Percentiles rank a stretch among this genome's conserved stretches.
Conservation (phyloP, 2,329 filamentous ascomycete species). For the Pseudovirgaria hyperparasitica region DNA sequence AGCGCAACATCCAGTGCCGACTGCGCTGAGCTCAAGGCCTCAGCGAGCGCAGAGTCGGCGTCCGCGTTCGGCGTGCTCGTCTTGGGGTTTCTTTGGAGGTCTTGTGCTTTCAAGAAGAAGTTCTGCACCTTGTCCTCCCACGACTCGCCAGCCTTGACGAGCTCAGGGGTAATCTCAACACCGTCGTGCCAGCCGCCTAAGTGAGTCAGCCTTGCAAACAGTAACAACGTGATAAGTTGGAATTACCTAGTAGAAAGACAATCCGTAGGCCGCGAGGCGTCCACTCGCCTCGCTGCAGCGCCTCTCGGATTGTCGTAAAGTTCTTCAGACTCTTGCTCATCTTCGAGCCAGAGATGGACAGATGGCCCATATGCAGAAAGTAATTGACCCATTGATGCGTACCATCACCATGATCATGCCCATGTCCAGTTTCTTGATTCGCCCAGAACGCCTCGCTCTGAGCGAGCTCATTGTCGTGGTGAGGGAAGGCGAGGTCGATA, state of each 20-base stretch:
- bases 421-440: conserved; percentile 24
- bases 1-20: conserved; percentile 51
- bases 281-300: conserved; percentile 55
- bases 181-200: conserved; percentile 86
- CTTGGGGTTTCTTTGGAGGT: conserved; percentile 29
- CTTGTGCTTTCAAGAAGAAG: conserved; percentile 49
- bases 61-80: conserved; percentile 16
- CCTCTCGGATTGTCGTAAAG: conserved; percentile 84
- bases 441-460: conserved; percentile 79
- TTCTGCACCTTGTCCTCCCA: conserved; percentile 75
- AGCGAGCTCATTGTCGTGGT: conserved; percentile 67
- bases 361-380: conserved; percentile 89
- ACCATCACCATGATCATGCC: conserved; percentile 24
- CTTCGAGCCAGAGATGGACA: conserved; percentile 80
- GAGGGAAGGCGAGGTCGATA: conserved; percentile 81
- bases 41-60: conserved; percentile 30
- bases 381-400: conserved; percentile 77
- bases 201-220: too few species aligned
- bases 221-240: too few species aligned
- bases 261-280: conserved; percentile 70
- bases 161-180: conserved; percentile 77
- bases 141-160: conserved; percentile 57
- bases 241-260: conserved; percentile 74
- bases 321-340: conserved; percentile 97
- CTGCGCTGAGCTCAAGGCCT: conserved; percentile 41